These are phyloP conservation scores for Selaginella tamariscina DNA, from an alignment of 75 land plant species.

Conservation along the genomic window DNA sequence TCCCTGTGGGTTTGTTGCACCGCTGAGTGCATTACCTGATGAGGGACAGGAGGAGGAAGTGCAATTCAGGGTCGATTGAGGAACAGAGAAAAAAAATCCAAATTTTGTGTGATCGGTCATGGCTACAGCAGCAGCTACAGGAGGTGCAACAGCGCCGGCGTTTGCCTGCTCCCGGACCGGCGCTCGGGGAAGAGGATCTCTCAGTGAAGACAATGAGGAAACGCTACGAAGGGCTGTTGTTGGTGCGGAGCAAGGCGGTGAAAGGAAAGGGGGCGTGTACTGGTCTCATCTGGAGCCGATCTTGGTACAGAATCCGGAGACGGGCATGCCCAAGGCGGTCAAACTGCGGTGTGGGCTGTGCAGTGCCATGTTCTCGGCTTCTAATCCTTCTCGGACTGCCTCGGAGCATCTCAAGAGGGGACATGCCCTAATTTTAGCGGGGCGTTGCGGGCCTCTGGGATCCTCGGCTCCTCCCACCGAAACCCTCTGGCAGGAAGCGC, in stretches of 20 bases:
- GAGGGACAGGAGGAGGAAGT: neutral
- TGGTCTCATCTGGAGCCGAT: constrained; percentile 74
- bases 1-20: too few species aligned
- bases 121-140: neutral
- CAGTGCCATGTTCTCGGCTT: constrained; percentile 70
- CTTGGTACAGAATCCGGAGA: constrained; percentile 39
- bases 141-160: neutral
- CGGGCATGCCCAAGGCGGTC: constrained; percentile 58
- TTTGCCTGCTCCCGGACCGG: neutral
- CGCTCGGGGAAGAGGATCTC: constrained; percentile 30
- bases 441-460: constrained; percentile 39
- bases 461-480: constrained; percentile 18
- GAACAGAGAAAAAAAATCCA: neutral
- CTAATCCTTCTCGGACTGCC: constrained; percentile 83
- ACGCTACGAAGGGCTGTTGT: constrained; percentile 61
- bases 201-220: constrained; percentile 50
- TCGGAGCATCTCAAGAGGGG: constrained; percentile 85
- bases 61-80: neutral
- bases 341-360: constrained; percentile 70
- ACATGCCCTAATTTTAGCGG: constrained; percentile 61
- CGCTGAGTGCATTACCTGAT: too few species aligned
- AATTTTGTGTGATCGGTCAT: neutral
- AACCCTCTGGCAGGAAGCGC: constrained; percentile 7
- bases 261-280: constrained; percentile 95
- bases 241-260: constrained; percentile 63